phyloP scores from a whole-genome alignment of 805 yeast species.

The Metschnikowia matae region DNA sequence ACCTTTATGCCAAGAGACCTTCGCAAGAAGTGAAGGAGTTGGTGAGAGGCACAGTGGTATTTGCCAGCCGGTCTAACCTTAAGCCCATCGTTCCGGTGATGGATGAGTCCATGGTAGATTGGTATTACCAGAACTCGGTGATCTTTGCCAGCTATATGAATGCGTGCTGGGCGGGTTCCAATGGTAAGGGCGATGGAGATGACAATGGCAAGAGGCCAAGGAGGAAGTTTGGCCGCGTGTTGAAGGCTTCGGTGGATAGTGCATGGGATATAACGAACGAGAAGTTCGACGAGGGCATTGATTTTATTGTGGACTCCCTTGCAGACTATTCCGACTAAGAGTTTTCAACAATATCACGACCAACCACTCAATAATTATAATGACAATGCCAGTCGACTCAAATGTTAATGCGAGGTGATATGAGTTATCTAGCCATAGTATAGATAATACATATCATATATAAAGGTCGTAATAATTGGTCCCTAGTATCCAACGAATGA shows the following conservation, averaged over 20 bases:
- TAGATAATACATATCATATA: no score
- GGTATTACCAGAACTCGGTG: conserved; percentile 85
- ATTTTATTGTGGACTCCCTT: conserved; percentile 73
- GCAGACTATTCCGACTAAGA: conserved; percentile 34
- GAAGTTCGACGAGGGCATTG: conserved; percentile 79
- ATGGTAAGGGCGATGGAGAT: conserved; percentile 28
- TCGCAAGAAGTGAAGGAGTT: conserved; percentile 49
- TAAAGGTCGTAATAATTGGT: no score
- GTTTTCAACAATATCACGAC: no score
- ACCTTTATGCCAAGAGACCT: conserved; percentile 77
- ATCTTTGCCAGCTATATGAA: conserved; percentile 74
- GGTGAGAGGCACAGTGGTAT: conserved; percentile 68
- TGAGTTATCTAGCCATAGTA: no score
- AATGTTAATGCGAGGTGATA: no score
- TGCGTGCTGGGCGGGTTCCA: conserved; percentile 67
- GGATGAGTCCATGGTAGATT: conserved; percentile 85
- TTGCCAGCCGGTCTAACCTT: conserved; percentile 63
- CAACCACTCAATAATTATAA: no score
- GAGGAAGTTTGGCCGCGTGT: conserved; percentile 85
- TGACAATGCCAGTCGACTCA: no score
- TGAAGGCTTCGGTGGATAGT: conserved; percentile 69
- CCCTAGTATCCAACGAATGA: no score
- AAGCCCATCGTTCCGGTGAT: conserved; percentile 79
- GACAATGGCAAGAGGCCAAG: conserved; percentile 65
- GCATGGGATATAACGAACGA: conserved; percentile 74